Base-by-base conservation (phyloP, 805 yeast genomes). In the Cyberlindnera xylosilytica region DNA sequence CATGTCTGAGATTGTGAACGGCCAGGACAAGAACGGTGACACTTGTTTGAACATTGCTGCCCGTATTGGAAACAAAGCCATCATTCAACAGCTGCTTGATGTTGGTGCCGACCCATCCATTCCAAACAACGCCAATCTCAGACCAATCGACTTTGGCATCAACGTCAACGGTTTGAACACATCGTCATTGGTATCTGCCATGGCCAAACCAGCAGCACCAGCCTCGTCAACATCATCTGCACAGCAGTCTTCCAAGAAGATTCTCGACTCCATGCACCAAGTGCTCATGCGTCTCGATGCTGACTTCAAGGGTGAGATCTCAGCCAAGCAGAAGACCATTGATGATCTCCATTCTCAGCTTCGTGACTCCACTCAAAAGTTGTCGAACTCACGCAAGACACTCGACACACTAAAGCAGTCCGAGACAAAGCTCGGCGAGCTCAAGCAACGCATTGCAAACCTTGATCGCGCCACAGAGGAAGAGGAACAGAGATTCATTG, bases 1-100 rank as follows among this genome's bases (percentile, higher is more conserved):
- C 50, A 81, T 83, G 68, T 68, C 75, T 15, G 78, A 80, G 36
- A 76, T 93, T 53, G 82, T 91, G 40, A 91, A 93, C 60, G 84
- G 85, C n/a, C 87, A 83, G 49, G 99, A 93, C 65, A 70, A 79
- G 41, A 90, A 90, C 56, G 99, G 99, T 20, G 97, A 93, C 60
- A 93, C 99, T 0, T 90, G 97, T 36, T 70, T 93, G 46, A 95
- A 90, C 58, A 86, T 93, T 42, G 95, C 95, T 1, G 93, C 97
- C 0, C 76, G 95, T 53, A 78, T 93, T 20, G 95, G 95, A 8
- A 85, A 87, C 60, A 78, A 80, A 36, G 80, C 84, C 34, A 76
- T 93, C 42, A 90, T 85, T 9, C 87, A 85, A 49, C 87, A 84
- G 48, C 70, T 93, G 37, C 63, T 93, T 39, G 90, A 87, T 49